A percentile compares a stretch with the other conserved stretches of the same genome.
Conservation (phyloP, 129 eudicot genomes). For the Flaveria robusta region DNA sequence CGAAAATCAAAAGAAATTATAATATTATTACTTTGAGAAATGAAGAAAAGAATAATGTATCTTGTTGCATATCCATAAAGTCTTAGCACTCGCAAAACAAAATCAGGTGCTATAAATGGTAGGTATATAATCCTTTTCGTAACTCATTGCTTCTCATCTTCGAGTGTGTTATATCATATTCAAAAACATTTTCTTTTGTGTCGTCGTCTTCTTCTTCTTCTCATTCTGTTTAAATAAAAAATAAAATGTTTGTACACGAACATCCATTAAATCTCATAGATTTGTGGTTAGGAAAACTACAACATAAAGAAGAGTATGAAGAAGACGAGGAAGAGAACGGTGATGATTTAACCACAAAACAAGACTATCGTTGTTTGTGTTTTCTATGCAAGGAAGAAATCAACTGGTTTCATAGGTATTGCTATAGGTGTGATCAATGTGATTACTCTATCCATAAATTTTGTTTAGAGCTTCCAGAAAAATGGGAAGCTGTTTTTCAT, state of each 20-base stretch:
- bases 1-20: too few species aligned
- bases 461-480: conserved; percentile 2
- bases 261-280: conserved; percentile 5
- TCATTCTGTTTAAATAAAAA: background rate
- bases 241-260: background rate
- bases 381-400: background rate
- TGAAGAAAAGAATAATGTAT: background rate
- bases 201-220: background rate
- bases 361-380: background rate
- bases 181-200: background rate
- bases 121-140: background rate
- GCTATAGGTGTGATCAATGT: background rate
- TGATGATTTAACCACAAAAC: background rate
- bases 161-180: background rate
- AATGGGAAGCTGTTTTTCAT: background rate
- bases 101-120: background rate
- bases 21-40: background rate
- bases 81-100: background rate
- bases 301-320: background rate
- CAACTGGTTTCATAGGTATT: conserved; percentile 8
- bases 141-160: background rate
- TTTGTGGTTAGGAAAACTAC: background rate
- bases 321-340: background rate
- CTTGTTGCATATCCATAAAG: background rate
- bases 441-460: background rate